Evolutionary conservation across 2,329 filamentous ascomycete species (phyloP).

Genomic region (Akanthomyces lecanii): DNA sequence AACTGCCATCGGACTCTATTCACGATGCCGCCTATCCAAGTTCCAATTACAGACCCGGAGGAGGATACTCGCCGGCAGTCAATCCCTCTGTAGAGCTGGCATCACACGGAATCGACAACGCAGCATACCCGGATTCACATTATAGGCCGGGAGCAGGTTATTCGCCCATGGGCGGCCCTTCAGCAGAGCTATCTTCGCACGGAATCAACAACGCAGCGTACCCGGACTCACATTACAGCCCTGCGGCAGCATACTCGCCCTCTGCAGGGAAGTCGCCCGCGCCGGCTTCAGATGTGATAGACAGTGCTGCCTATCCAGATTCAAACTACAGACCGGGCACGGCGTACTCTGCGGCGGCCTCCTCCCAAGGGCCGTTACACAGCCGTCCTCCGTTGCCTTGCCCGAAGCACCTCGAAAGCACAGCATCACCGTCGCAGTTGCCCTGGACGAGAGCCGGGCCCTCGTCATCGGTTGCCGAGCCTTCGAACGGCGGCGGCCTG

Average conservation of each 20-base stretch:
- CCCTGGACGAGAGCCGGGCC: not conserved
- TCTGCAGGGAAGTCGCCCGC: not conserved
- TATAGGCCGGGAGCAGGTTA: not conserved
- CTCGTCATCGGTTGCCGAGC: not conserved
- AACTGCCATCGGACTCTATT: not conserved
- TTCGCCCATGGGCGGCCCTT: not conserved
- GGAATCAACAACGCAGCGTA: not conserved
- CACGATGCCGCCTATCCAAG: not conserved
- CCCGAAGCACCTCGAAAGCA: not conserved
- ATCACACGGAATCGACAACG: not conserved
- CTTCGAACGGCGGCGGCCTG: not conserved
- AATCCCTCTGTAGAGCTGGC: not conserved
- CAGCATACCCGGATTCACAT: not conserved
- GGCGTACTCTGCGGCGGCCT: not conserved
- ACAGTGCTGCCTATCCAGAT: conserved; percentile 5
- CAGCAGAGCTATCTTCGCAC: not conserved
- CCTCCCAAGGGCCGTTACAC: not conserved
- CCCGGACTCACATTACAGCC: not conserved
- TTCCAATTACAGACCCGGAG: not conserved
- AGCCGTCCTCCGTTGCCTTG: not conserved
- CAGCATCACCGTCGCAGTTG: not conserved
- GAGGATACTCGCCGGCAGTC: not conserved
- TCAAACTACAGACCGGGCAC: conserved; percentile 10
- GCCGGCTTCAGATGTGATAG: not conserved
- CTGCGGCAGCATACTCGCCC: not conserved